Conservation (phyloP, 2,329 filamentous ascomycete genomes). For the Colletotrichum aenigma region DNA sequence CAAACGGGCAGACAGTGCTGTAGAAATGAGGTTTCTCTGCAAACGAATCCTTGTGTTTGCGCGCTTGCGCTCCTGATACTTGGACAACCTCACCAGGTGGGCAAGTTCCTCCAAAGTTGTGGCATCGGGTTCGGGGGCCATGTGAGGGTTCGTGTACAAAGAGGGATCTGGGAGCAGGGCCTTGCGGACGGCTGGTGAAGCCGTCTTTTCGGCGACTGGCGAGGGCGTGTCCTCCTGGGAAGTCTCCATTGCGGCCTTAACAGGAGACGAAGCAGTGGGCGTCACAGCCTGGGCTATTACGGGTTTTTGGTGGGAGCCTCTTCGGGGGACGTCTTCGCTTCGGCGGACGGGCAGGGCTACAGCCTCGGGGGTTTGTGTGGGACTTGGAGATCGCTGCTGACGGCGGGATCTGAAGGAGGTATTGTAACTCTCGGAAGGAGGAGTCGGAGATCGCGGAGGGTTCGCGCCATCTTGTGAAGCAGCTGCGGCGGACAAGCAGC, state of each 20-base stretch:
- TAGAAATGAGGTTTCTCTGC: constrained; percentile 76
- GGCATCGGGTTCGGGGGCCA: constrained; percentile 65
- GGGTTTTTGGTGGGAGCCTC: constrained; percentile 48
- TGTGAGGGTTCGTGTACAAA: constrained; percentile 66
- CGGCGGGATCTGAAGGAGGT: constrained; percentile 57
- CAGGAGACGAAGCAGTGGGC: constrained; percentile 28
- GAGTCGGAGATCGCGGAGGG: constrained; percentile 24
- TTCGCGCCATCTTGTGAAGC: constrained; percentile 55
- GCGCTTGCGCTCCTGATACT: constrained; percentile 83
- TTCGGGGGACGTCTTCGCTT: constrained; percentile 47
- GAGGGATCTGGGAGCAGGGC: constrained; percentile 67
- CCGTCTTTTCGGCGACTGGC: constrained; percentile 43
- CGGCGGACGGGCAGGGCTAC: constrained; percentile 48
- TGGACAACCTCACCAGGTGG: constrained; percentile 77
- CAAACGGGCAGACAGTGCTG: constrained; percentile 75
- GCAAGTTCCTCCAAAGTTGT: constrained; percentile 79
- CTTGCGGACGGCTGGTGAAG: constrained; percentile 48
- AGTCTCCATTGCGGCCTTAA: constrained; percentile 23
- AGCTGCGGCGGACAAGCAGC: constrained; percentile 40
- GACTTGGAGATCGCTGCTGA: constrained; percentile 56
- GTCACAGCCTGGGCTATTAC: constrained; percentile 50
- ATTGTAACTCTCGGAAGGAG: constrained; percentile 57
- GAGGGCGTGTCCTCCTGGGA: constrained; percentile 30
- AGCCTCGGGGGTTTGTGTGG: constrained; percentile 51
- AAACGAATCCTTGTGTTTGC: constrained; percentile 74